Evolutionary conservation across 352 stramenopile species (phyloP), one percentile per base, ranked within the genome.

Genomic region (Phytophthora capsici): DNA sequence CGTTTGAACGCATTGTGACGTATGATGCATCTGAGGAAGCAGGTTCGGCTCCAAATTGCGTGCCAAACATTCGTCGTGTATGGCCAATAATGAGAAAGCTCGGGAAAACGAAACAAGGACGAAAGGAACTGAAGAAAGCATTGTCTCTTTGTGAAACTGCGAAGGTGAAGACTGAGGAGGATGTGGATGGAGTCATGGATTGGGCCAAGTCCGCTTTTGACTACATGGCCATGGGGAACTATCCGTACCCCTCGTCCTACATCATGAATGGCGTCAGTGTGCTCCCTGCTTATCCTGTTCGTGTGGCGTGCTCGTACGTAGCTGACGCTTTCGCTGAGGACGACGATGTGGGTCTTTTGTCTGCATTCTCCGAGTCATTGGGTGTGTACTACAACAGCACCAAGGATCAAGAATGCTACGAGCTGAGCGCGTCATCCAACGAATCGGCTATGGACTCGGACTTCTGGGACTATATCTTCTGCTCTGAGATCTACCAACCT

Each of bases 201-300:
- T 92, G 78, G 81, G 70, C 74, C 44, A 88, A 89, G 57, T 83
- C 75, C 7, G 86, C 90, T 7, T 98, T 91, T 56, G 95, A 95
- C 75, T 94, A 90, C 75, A 82, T 99, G 79, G 94, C 94, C 14
- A 98, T 98, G 90, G 96, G 95, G 30, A 97, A 98, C 74, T 99
- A 97, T 72, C 97, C 97, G 8, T 99, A 98, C 76, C 87, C 94
- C 20, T 97, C 89, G n/a, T 85, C 80, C 10, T 99, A 98, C 76
- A 97, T 99, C 61, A 86, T 94, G 67, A 96, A 96, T 38, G 90
- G 89, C 23, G 51, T 75, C 38, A 89, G 78, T 45, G 73, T 88
- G n/a, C 66, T 98, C 38, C 95, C 94, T 1, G 77, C 95, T 12
- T 98, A 88, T 75, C 95, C 95, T 6, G 69, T 98, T 37, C 91